Evolutionary conservation across 345 rosid genomes (phyloP), one percentile per base, ranked within the genome.

Genomic region (Brassica incana): DNA sequence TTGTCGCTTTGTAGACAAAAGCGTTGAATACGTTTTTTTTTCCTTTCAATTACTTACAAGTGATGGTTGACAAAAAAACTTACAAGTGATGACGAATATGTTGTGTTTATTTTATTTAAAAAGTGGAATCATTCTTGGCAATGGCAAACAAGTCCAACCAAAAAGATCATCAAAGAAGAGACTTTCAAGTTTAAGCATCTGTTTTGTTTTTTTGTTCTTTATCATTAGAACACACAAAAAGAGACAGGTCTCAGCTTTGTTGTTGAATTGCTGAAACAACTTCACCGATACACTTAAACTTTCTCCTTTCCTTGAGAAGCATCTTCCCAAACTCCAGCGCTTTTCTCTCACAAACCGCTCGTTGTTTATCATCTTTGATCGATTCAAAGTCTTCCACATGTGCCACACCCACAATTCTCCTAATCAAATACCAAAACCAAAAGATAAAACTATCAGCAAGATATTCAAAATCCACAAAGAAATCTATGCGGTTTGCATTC

Each of bases 361-460:
- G 83, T 74, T 61, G 81, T 72, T 86, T 59, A 43, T 84, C 85
- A 23, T 93, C 91, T 60, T 71, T 66, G 25, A 95, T 95, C 32
- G 96, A 93, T 84, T 93, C 99, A 68, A 95, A 90, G 87, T 95
- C 98, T 80, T 95, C 99, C 29, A 95, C 94, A 85, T 93, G 99
- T 6, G 96, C 93, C 59, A 95, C 98, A 58, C 99, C 99, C 8
- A 93, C 96, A 65, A 95, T 90, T 86, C 99, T 90, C 94, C 94
- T 95, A 72, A 72, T 64, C 62, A 83, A 6, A 62, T 12, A 52
- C 27, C 63, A 63, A 59, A 15, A 36, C 18, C 59, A 71, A 15
- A 60, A 23, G 10, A 25, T 1, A 10, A 60, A 9, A 60, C 15
- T 0, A 60, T 60, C 65, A 35, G 33, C 66, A 48, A 60, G 15